A percentile compares a stretch with the other conserved stretches of the same genome.
Conservation (phyloP, 2,329 filamentous ascomycete species). For the Ophiocordyceps polyrhachis-furcata region DNA sequence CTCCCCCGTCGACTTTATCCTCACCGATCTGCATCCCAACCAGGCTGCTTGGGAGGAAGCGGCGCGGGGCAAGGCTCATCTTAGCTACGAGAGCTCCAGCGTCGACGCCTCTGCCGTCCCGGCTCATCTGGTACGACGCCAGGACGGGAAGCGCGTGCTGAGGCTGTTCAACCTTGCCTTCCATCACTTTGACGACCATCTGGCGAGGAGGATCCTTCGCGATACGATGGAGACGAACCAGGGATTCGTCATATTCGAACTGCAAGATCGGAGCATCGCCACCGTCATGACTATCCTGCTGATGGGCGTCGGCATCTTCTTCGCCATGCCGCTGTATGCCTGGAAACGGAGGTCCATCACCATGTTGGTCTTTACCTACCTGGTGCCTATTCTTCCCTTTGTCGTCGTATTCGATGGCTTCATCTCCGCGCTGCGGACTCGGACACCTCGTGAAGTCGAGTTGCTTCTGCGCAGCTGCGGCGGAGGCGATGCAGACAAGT, state of each 20-base stretch:
- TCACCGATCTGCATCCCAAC: conserved; percentile 50
- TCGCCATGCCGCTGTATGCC: conserved; percentile 32
- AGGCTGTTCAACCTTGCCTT: conserved; percentile 58
- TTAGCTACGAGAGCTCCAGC: conserved; percentile 39
- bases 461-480: conserved; percentile 32
- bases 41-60: conserved; percentile 38
- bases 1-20: conserved; percentile 33
- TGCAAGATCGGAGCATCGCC: conserved; percentile 44
- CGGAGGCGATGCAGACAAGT: conserved; percentile 22
- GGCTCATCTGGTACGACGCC: conserved; percentile 22
- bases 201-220: conserved; percentile 40
- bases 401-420: conserved; percentile 51
- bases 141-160: conserved; percentile 32
- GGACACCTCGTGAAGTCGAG: conserved; percentile 47
- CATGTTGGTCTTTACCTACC: conserved; percentile 47
- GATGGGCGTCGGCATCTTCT: conserved; percentile 31
- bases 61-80: conserved; percentile 29
- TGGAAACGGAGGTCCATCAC: conserved; percentile 31
- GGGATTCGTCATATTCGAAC: conserved; percentile 54
- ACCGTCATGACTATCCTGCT: conserved; percentile 34
- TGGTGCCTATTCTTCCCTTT: conserved; percentile 47
- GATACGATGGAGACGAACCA: conserved; percentile 47
- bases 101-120: conserved; percentile 49
- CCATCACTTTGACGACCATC: conserved; percentile 53
- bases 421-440: conserved; percentile 47